Percentiles rank a stretch among this genome's conserved stretches.
phyloP scores from a whole-genome alignment of 164 flowering plant genomes.

The Saururus chinensis region DNA sequence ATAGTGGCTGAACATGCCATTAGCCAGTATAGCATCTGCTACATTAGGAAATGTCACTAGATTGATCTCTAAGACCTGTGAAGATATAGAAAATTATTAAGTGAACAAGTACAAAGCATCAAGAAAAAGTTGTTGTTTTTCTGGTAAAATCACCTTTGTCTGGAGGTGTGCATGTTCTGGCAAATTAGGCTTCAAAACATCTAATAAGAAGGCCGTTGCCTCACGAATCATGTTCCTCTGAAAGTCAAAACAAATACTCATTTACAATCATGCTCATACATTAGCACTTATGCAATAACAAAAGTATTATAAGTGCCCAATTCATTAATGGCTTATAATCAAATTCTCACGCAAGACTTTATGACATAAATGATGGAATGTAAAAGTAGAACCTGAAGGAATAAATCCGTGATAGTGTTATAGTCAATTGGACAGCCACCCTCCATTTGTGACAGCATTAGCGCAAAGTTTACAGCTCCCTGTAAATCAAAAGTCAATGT shows the following conservation, averaged over 20 bases:
- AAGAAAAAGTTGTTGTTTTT: neutral
- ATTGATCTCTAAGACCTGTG: slow-evolving; percentile 93
- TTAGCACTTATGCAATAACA: too few species aligned
- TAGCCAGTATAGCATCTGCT: slow-evolving; percentile 97
- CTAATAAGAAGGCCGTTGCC: slow-evolving; percentile 75
- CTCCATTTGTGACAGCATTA: slow-evolving; percentile 99
- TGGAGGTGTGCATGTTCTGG: slow-evolving; percentile 72
- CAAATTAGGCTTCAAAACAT: slow-evolving; percentile 74
- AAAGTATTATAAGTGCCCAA: too few species aligned
- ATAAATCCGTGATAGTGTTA: slow-evolving; percentile 97
- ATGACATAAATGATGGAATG: neutral
- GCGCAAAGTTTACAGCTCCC: slow-evolving; percentile 99
- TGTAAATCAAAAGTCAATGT: slow-evolving; percentile 18
- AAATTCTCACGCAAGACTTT: neutral
- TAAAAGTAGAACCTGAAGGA: slow-evolving; percentile 66
- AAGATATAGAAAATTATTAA: slow-evolving; percentile 2
- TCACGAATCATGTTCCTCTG: slow-evolving; percentile 85
- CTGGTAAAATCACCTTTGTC: slow-evolving; percentile 39
- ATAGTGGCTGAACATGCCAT: slow-evolving; percentile 99
- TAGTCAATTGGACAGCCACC: slow-evolving; percentile 99
- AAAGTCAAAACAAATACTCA: slow-evolving; percentile 1
- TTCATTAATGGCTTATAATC: too few species aligned
- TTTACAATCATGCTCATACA: too few species aligned
- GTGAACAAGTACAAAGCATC: neutral
- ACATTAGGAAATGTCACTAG: slow-evolving; percentile 97